Conservation (phyloP, 164 flowering plant genomes). For the Hamamelis virginiana region DNA sequence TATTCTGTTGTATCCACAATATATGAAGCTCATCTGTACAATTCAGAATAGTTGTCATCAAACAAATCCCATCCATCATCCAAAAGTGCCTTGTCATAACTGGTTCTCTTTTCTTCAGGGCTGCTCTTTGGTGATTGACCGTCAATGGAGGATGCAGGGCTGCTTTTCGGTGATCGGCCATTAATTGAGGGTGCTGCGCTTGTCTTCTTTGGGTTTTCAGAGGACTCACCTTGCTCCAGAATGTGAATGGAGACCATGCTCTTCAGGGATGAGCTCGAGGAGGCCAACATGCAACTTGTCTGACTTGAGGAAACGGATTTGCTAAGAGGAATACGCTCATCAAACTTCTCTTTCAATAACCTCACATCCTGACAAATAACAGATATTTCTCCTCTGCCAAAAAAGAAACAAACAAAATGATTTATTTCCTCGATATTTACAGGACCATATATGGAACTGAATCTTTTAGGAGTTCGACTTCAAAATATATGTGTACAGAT, state of each 20-base stretch:
- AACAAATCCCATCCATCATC: slow-evolving; percentile 59
- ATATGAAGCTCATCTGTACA: not conserved
- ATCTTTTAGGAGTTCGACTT: not conserved
- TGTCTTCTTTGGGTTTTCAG: slow-evolving; percentile 15
- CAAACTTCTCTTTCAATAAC: slow-evolving; percentile 65
- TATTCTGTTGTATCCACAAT: not conserved
- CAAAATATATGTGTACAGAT: not conserved
- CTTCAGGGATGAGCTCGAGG: slow-evolving; percentile 52
- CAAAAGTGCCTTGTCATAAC: slow-evolving; percentile 16
- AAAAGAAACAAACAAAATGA: not conserved
- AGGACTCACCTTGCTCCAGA: slow-evolving; percentile 19
- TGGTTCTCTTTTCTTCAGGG: slow-evolving; percentile 10
- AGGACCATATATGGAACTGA: too few species aligned
- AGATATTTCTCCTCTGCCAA: slow-evolving; percentile 83
- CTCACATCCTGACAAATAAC: slow-evolving; percentile 85
- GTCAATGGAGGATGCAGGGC: slow-evolving; percentile 17
- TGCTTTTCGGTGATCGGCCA: slow-evolving; percentile 15
- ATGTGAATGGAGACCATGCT: slow-evolving; percentile 28
- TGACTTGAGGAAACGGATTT: slow-evolving; percentile 61
- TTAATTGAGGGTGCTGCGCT: slow-evolving; percentile 28
- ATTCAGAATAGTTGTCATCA: slow-evolving; percentile 4
- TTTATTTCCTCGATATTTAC: too few species aligned
- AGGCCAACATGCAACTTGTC: slow-evolving; percentile 56
- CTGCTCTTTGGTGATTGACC: slow-evolving; percentile 13
- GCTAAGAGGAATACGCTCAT: slow-evolving; percentile 52